Evolutionary conservation across 257 asterid species (phyloP).

Genomic region (Anisodus acutangulus): DNA sequence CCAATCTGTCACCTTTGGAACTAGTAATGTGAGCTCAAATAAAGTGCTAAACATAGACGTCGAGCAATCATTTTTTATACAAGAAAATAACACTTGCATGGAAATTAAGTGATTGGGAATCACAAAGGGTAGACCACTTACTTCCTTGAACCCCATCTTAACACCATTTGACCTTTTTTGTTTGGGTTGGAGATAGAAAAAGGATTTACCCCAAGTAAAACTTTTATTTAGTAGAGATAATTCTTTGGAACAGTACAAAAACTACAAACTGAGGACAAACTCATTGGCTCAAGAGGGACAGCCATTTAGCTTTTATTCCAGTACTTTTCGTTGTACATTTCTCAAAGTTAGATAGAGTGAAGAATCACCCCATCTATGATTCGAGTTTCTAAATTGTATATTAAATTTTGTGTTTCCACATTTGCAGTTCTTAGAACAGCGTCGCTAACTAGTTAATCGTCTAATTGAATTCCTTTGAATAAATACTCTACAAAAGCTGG

Average conservation of each 20-base stretch:
- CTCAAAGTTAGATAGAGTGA: not conserved
- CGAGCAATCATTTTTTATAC: not conserved
- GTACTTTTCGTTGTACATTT: not conserved
- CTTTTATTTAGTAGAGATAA: not conserved
- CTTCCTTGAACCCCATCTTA: not conserved
- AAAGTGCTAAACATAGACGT: no score
- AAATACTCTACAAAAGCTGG: no score
- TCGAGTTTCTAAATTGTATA: not conserved
- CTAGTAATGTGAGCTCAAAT: not conserved
- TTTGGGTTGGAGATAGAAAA: not conserved
- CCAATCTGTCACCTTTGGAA: not conserved
- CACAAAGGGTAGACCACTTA: not conserved
- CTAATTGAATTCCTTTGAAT: not conserved
- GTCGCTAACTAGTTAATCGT: not conserved
- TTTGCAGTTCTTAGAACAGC: not conserved
- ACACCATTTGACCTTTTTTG: not conserved
- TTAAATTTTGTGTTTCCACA: not conserved
- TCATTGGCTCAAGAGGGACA: not conserved
- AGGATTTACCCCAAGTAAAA: not conserved
- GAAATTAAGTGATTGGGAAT: not conserved
- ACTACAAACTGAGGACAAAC: not conserved
- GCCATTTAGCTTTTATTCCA: not conserved
- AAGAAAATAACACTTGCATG: not conserved
- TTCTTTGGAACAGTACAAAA: not conserved
- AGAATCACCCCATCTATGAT: not conserved